Percentiles rank a stretch among this genome's conserved stretches.
phyloP scores from a whole-genome alignment of 2,329 filamentous ascomycete species.

The Apiospora koreana region DNA sequence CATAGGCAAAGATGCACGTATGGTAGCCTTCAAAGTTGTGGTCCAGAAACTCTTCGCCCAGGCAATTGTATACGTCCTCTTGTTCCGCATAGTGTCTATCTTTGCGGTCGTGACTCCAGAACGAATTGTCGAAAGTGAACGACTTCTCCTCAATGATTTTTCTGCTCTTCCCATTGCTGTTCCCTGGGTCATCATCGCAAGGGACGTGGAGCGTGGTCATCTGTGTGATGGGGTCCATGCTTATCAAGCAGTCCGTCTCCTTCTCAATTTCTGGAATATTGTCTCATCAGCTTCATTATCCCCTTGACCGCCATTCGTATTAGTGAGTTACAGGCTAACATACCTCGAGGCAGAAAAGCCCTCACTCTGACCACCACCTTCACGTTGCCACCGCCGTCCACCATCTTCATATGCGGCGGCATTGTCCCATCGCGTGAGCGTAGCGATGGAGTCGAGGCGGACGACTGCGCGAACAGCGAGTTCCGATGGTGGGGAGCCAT shows the following conservation, averaged over 20 bases:
- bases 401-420: constrained; percentile 56
- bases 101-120: constrained; percentile 85
- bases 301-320: background rate
- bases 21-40: constrained; percentile 99
- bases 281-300: constrained; percentile 6
- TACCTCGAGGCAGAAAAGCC: constrained; percentile 78
- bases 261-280: constrained; percentile 71
- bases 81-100: constrained; percentile 90
- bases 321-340: constrained; percentile 18
- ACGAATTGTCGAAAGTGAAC: constrained; percentile 97
- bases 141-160: constrained; percentile 83
- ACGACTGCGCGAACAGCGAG: constrained; percentile 45
- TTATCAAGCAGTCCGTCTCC: constrained; percentile 80
- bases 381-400: constrained; percentile 73
- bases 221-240: constrained; percentile 88
- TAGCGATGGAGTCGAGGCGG: constrained; percentile 77
- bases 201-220: constrained; percentile 79
- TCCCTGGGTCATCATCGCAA: constrained; percentile 53
- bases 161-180: constrained; percentile 63
- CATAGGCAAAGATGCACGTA: constrained; percentile 98
- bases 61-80: constrained; percentile 88
- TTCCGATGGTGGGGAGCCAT: constrained; percentile 3
- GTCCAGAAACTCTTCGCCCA: constrained; percentile 95
- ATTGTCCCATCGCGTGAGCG: constrained; percentile 71
- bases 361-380: constrained; percentile 80